Percentiles rank a stretch among this genome's conserved stretches.
Conservation (phyloP, 2,329 filamentous ascomycete genomes). For the Podosphaera fusca region DNA sequence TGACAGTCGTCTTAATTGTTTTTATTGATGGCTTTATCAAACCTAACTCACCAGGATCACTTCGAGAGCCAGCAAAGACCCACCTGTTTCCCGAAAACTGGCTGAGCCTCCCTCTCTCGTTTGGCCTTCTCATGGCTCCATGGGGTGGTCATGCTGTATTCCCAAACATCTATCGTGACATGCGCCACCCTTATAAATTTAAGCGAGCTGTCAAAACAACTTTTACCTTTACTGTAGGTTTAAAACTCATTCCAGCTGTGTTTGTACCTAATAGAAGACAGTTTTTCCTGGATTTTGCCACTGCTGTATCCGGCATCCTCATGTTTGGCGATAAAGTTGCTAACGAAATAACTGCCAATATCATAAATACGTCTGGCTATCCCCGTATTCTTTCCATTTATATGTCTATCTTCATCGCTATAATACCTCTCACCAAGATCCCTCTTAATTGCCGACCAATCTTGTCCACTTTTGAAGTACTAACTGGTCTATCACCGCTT, state of each 20-base stretch:
- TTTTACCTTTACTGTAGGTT: slow-evolving; percentile 57
- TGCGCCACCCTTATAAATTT: slow-evolving; percentile 51
- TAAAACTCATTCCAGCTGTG: background rate
- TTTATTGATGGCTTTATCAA: slow-evolving; percentile 75
- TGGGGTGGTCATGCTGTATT: slow-evolving; percentile 49
- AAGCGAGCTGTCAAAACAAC: slow-evolving; percentile 51
- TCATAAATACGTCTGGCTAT: slow-evolving; percentile 53
- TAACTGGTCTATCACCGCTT: slow-evolving; percentile 37
- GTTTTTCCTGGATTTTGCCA: slow-evolving; percentile 59
- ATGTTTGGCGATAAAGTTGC: slow-evolving; percentile 87
- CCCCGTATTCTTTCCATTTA: slow-evolving; percentile 50
- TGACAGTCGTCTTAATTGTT: slow-evolving; percentile 56
- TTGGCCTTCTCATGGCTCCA: slow-evolving; percentile 71
- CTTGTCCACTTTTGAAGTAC: slow-evolving; percentile 59
- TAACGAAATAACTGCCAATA: slow-evolving; percentile 79
- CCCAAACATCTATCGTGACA: slow-evolving; percentile 62
- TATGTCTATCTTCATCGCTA: slow-evolving; percentile 68
- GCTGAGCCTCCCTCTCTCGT: slow-evolving; percentile 61
- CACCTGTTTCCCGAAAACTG: slow-evolving; percentile 70
- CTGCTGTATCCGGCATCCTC: slow-evolving; percentile 63
- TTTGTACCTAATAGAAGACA: slow-evolving; percentile 13
- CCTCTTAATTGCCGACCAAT: slow-evolving; percentile 76
- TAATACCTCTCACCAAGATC: slow-evolving; percentile 91
- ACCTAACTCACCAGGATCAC: slow-evolving; percentile 52
- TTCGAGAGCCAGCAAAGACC: slow-evolving; percentile 57